Conservation (phyloP, 2,329 filamentous ascomycete species). For the Thielaviopsis musarum region DNA sequence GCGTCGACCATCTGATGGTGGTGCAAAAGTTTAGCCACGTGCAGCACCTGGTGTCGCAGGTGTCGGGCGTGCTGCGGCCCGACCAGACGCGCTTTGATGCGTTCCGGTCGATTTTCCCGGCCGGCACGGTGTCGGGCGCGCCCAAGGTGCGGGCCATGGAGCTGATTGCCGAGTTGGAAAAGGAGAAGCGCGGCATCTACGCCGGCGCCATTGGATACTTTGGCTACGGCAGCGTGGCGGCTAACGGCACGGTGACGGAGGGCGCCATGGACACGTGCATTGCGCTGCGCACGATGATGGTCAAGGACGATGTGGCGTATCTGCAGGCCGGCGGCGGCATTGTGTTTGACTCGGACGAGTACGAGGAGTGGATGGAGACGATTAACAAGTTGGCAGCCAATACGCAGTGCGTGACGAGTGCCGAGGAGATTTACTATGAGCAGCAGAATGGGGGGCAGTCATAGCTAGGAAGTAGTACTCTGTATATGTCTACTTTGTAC, state of each 20-base stretch:
- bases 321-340: conserved; percentile 81
- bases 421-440: conserved; percentile 48
- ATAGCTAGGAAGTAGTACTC: too few species aligned
- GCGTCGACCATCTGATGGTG: conserved; percentile 87
- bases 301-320: conserved; percentile 83
- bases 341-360: conserved; percentile 80
- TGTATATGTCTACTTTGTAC: too few species aligned
- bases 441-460: conserved; percentile 16
- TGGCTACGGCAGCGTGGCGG: conserved; percentile 60
- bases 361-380: conserved; percentile 88
- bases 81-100: conserved; percentile 87
- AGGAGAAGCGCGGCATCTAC: conserved; percentile 88
- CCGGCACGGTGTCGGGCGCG: conserved; percentile 85
- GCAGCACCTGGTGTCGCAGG: conserved; percentile 90
- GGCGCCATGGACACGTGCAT: conserved; percentile 85
- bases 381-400: conserved; percentile 90
- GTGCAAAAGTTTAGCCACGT: conserved; percentile 93
- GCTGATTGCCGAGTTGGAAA: conserved; percentile 83
- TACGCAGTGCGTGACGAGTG: conserved; percentile 71
- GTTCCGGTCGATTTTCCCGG: conserved; percentile 91
- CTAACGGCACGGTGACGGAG: conserved; percentile 45
- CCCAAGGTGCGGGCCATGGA: conserved; percentile 97
- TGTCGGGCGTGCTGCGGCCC: conserved; percentile 71
- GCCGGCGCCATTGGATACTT: conserved; percentile 96
- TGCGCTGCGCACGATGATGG: conserved; percentile 76